Conservation (phyloP, 352 stramenopile genomes). For the Phytophthora citricola region DNA sequence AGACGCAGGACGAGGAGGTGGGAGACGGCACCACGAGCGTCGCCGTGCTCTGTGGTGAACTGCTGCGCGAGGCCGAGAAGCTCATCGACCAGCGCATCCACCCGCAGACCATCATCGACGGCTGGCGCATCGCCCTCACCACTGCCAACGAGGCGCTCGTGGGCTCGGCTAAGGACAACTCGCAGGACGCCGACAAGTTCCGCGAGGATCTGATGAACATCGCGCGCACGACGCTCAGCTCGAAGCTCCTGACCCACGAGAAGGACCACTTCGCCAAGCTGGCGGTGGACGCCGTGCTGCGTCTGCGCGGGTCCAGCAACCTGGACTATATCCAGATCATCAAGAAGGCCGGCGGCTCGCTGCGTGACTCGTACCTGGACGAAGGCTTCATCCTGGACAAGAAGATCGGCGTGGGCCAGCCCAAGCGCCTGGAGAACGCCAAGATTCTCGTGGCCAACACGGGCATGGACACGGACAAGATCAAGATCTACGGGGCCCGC, state of each 20-base stretch:
- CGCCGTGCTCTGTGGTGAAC: constrained; percentile 96
- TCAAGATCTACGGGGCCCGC: constrained; percentile 99
- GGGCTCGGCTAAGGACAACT: constrained; percentile 84
- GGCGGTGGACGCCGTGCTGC: constrained; percentile 96
- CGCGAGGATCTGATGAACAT: constrained; percentile 97
- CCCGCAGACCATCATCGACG: constrained; percentile 98
- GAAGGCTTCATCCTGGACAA: constrained; percentile 99
- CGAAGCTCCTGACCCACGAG: constrained; percentile 98
- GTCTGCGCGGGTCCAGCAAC: constrained; percentile 95
- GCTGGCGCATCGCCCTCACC: constrained; percentile 95
- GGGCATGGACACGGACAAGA: constrained; percentile 99
- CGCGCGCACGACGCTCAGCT: constrained; percentile 97
- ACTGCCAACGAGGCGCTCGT: constrained; percentile 93
- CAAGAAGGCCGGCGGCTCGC: constrained; percentile 96
- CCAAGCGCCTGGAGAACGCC: constrained; percentile 97
- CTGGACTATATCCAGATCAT: constrained; percentile 99
- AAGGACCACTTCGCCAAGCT: constrained; percentile 98
- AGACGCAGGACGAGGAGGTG: constrained; percentile 99
- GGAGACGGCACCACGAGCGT: constrained; percentile 99
- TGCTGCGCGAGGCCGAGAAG: constrained; percentile 97
- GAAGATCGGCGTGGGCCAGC: constrained; percentile 95
- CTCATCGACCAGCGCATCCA: constrained; percentile 97
- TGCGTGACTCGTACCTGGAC: constrained; percentile 98
- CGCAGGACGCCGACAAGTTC: constrained; percentile 86
- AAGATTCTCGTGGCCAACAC: constrained; percentile 99